A percentile compares a stretch with the other conserved stretches of the same genome.
These are phyloP conservation scores for Maudiozyma serrabonitensis DNA, from an alignment of 805 yeast genomes.

Conservation along the genomic window DNA sequence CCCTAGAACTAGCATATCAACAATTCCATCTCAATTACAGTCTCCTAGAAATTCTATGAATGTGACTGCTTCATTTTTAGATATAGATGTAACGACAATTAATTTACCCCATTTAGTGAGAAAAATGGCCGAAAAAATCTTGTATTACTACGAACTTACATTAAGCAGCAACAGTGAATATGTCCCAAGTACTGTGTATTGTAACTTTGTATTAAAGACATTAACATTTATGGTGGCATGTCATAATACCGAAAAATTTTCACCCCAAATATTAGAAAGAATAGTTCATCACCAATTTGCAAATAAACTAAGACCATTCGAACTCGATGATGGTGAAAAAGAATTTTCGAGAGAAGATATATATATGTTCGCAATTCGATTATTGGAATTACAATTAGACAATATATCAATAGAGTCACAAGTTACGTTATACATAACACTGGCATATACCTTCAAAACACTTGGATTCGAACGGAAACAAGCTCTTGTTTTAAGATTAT, in stretches of 20 bases:
- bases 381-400: slow-evolving; percentile 37
- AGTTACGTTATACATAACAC: slow-evolving; percentile 50
- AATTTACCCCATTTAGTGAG: slow-evolving; percentile 31
- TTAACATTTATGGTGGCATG: slow-evolving; percentile 49
- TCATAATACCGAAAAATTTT: slow-evolving; percentile 41
- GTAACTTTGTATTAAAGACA: slow-evolving; percentile 59
- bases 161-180: slow-evolving; percentile 54
- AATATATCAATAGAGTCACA: slow-evolving; percentile 44
- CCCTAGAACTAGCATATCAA: slow-evolving; percentile 18
- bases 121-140: slow-evolving; percentile 31
- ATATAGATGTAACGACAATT: slow-evolving; percentile 15
- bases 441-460: slow-evolving; percentile 55
- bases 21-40: slow-evolving; percentile 32
- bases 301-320: slow-evolving; percentile 8
- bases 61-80: slow-evolving; percentile 1
- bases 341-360: slow-evolving; percentile 33
- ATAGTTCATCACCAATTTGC: slow-evolving; percentile 31
- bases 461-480: slow-evolving; percentile 58
- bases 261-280: slow-evolving; percentile 32
- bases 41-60: slow-evolving; percentile 42
- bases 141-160: slow-evolving; percentile 42
- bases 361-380: slow-evolving; percentile 36
- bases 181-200: slow-evolving; percentile 72
- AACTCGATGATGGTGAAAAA: background rate
- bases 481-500: slow-evolving; percentile 57